phyloP scores from a whole-genome alignment of 352 stramenopile species.

The Globisporangium paddicum region DNA sequence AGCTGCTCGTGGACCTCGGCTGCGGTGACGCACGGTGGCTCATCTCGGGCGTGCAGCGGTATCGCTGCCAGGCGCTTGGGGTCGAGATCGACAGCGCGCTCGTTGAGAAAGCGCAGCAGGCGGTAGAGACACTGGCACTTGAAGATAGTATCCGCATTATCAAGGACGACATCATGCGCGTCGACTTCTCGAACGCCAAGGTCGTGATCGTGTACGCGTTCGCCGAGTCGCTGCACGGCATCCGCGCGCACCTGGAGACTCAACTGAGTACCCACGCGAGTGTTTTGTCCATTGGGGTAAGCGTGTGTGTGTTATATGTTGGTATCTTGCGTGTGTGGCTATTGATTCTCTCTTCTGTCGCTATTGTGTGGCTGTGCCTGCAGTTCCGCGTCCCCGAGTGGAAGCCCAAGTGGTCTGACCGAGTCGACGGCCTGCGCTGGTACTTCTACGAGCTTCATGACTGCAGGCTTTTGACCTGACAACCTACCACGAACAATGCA shows the following conservation, averaged over 20 bases:
- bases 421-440: slow-evolving; percentile 52
- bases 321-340: background rate
- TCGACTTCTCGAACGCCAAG: slow-evolving; percentile 39
- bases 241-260: slow-evolving; percentile 39
- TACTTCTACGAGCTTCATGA: slow-evolving; percentile 67
- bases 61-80: slow-evolving; percentile 54
- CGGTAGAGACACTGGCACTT: slow-evolving; percentile 22
- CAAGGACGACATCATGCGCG: slow-evolving; percentile 50
- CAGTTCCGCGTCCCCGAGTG: slow-evolving; percentile 78
- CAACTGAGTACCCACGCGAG: slow-evolving; percentile 36
- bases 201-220: slow-evolving; percentile 87
- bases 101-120: slow-evolving; percentile 26
- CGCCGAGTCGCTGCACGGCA: slow-evolving; percentile 60
- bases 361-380: slow-evolving; percentile 5
- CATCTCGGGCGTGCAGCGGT: slow-evolving; percentile 54
- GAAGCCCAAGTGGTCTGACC: slow-evolving; percentile 49
- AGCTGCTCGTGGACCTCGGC: slow-evolving; percentile 78
- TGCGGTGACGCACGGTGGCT: slow-evolving; percentile 81
- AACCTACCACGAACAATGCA: background rate
- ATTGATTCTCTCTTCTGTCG: background rate
- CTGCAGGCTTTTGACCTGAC: background rate
- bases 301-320: slow-evolving; percentile 3
- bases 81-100: slow-evolving; percentile 66
- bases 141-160: slow-evolving; percentile 40
- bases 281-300: slow-evolving; percentile 78